Base-by-base conservation (phyloP, 1,139 yeast genomes). In the Arxiozyma bovina region DNA sequence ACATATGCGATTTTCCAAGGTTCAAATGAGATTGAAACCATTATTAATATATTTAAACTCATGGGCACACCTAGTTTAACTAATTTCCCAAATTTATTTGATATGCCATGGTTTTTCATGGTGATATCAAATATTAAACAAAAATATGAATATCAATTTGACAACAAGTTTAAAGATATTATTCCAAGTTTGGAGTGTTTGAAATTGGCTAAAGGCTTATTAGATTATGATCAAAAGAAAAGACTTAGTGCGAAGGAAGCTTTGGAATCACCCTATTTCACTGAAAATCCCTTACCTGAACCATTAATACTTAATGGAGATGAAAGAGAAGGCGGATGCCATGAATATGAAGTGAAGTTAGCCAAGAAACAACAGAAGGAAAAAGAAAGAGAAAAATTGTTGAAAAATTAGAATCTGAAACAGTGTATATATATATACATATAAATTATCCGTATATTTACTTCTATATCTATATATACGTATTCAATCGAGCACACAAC, bases 41-140 rank as follows among this genome's bases (percentile, higher is more conserved):
- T 93, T 47, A 77, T 79, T 60, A 80, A 85, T 52, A 88, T 93
- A 17, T 89, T 85, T 67, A 82, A 83, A 55, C 72, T 87, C 0
- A 80, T 91, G 91, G 99, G 99, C 0, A 86, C 96, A 0, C 97
- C 98, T 3, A 76, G 79, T 5, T 66, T 73, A 12, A 79, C 78
- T n/a, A 75, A 77, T 40, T 93, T 98, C 97, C 93, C 96, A 0
- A 80, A 76, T 17, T 78, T 87, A 45, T 82, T 80, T 57, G 74
- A 78, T 50, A 75, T 91, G 65, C 98, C 99, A 0, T 93, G 99
- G 99, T 90, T 84, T 73, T 93, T 88, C 63, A 79, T 93, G 79
- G 71, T 91, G 51, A 78, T 83, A 61, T 95, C 95, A 2, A 70
- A 71, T 48, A 63, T 64, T 22, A 55, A 57, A 4, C 56, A 57